These are phyloP conservation scores for Nothophoma quercina DNA, from an alignment of 2,329 filamentous ascomycete genomes.

Conservation along the genomic window DNA sequence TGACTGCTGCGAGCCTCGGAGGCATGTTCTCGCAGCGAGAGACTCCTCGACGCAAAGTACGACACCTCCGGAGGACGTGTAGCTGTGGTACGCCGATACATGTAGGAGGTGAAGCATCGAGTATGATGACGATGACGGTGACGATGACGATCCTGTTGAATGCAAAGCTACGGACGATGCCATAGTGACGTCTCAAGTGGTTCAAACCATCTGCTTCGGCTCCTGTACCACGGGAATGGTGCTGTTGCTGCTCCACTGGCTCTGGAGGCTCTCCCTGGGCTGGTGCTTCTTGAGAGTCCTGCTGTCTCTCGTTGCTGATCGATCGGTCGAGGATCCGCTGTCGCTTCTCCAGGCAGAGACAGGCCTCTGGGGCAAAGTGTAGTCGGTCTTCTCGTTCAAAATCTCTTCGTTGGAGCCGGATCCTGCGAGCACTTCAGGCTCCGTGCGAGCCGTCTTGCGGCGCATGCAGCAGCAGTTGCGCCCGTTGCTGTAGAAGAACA, in stretches of 20 bases:
- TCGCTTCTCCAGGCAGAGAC: conserved; percentile 18
- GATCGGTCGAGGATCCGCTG: conserved; percentile 22
- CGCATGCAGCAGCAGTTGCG: conserved; percentile 37
- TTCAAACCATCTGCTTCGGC: conserved; percentile 35
- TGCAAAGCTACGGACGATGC: too few species aligned
- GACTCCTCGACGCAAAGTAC: too few species aligned
- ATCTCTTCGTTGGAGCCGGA: conserved; percentile 11
- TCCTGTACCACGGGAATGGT: conserved; percentile 23
- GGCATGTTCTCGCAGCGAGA: too few species aligned
- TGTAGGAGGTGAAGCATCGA: neutral
- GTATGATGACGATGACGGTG: too few species aligned
- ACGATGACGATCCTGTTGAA: too few species aligned
- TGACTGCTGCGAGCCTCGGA: too few species aligned
- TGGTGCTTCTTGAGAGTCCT: conserved; percentile 18
- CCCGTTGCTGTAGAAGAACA: conserved; percentile 34
- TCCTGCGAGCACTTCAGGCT: conserved; percentile 10
- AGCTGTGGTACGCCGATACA: too few species aligned
- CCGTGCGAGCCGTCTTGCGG: conserved; percentile 23
- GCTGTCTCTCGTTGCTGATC: conserved; percentile 9
- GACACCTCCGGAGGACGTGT: too few species aligned
- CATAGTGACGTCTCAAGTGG: too few species aligned
- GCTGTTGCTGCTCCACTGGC: conserved; percentile 27
- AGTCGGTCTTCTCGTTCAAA: conserved; percentile 23
- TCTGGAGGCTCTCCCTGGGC: conserved; percentile 19
- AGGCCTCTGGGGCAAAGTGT: conserved; percentile 23